A percentile compares a stretch with the other conserved stretches of the same genome.
phyloP scores from a whole-genome alignment of 2,329 filamentous ascomycete genomes.

The Fusarium mundagurra region DNA sequence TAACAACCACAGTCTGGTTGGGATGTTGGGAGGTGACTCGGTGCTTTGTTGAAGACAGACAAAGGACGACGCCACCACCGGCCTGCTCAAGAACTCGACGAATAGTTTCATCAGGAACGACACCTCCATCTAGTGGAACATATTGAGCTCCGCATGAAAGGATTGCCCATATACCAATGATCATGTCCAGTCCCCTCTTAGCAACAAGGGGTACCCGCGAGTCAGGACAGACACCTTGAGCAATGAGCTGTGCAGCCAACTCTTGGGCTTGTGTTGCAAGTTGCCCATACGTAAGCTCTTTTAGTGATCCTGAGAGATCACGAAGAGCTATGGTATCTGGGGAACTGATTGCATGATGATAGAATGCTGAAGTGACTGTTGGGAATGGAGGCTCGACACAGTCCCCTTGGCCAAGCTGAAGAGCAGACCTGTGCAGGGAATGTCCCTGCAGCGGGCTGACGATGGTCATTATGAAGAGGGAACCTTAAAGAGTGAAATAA shows the following conservation, averaged over 20 bases:
- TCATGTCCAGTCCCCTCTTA: conserved; percentile 65
- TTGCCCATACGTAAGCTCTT: conserved; percentile 56
- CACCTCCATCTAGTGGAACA: conserved; percentile 66
- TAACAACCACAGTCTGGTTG: conserved; percentile 38
- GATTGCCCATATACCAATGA: conserved; percentile 65
- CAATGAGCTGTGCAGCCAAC: conserved; percentile 52
- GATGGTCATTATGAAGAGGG: conserved; percentile 12
- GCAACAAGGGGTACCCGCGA: conserved; percentile 65
- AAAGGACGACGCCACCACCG: conserved; percentile 56
- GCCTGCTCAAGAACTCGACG: conserved; percentile 60
- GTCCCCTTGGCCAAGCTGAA: conserved; percentile 31
- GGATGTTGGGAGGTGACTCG: conserved; percentile 46
- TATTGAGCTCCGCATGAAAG: conserved; percentile 68
- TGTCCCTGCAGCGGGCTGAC: not conserved
- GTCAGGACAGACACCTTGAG: conserved; percentile 52
- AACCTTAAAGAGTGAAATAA: not conserved
- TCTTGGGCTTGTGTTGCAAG: conserved; percentile 55
- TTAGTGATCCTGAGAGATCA: conserved; percentile 45
- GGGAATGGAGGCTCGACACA: conserved; percentile 47
- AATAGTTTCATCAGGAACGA: conserved; percentile 60
- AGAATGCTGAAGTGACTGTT: conserved; percentile 53
- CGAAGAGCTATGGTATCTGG: conserved; percentile 53
- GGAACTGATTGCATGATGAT: conserved; percentile 49
- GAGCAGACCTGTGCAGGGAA: not conserved
- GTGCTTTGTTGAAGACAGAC: conserved; percentile 52